These are phyloP conservation scores for Pilobolus umbonatus DNA, from an alignment of 192 early-diverging fungal species.

Conservation along the genomic window DNA sequence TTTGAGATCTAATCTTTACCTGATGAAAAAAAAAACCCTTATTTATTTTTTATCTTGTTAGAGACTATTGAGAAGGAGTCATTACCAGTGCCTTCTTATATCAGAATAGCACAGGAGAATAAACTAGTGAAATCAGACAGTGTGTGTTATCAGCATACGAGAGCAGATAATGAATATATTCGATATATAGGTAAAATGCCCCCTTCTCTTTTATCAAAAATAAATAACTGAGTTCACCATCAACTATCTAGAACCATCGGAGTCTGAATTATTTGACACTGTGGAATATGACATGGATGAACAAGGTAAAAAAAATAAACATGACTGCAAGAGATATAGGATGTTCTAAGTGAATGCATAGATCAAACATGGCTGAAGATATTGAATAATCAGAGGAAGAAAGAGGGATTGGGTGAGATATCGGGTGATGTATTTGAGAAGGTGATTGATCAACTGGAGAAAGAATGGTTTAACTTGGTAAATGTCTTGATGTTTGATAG, in stretches of 20 bases:
- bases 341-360: constrained; percentile 16
- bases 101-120: no score
- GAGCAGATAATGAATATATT: constrained; percentile 70
- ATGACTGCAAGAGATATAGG: not conserved
- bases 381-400: constrained; percentile 61
- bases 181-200: constrained; percentile 51
- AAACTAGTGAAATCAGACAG: no score
- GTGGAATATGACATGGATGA: constrained; percentile 99
- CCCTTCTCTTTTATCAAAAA: not conserved
- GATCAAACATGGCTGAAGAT: constrained; percentile 71
- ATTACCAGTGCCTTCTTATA: no score
- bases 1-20: no score
- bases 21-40: no score
- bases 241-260: constrained; percentile 44
- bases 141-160: no score
- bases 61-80: no score
- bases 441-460: constrained; percentile 88
- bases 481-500: constrained; percentile 7
- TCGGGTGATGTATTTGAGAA: constrained; percentile 70
- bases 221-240: not conserved
- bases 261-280: constrained; percentile 50
- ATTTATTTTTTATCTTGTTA: no score
- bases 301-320: constrained; percentile 54
- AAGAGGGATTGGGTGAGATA: constrained; percentile 46
- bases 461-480: constrained; percentile 95